Conservation (phyloP, 352 stramenopile genomes). For the Globisporangium camurandrum region DNA sequence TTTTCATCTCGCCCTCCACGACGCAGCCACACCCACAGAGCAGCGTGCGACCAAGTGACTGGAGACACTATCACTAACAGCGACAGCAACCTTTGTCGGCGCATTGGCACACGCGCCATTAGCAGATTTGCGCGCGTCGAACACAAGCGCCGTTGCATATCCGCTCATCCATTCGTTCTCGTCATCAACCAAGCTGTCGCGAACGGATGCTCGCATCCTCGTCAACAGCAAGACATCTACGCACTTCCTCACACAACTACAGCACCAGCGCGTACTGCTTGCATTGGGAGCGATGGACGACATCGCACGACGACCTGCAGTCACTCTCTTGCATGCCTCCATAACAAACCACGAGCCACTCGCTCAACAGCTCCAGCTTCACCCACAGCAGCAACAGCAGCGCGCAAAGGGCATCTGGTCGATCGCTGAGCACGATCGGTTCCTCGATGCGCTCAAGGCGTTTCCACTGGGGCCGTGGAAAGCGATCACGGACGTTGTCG, state of each 20-base stretch:
- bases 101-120: neutral
- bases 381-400: slow-evolving; percentile 1
- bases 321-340: slow-evolving; percentile 1
- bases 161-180: neutral
- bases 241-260: neutral
- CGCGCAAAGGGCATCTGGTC: slow-evolving; percentile 13
- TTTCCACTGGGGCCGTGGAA: slow-evolving; percentile 13
- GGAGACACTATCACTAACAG: neutral
- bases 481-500: slow-evolving; percentile 10
- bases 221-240: too few relatives aligned
- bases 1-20: neutral
- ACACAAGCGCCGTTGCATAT: neutral
- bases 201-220: too few relatives aligned
- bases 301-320: neutral
- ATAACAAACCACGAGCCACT: slow-evolving; percentile 1
- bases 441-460: slow-evolving; percentile 14
- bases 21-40: neutral
- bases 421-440: slow-evolving; percentile 11
- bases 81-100: too few relatives aligned
- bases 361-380: slow-evolving; percentile 1
- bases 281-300: slow-evolving; percentile 10
- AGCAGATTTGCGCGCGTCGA: neutral
- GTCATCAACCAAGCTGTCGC: too few relatives aligned
- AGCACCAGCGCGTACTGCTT: neutral
- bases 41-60: neutral